These are phyloP conservation scores for Solanum appendiculatum DNA, from an alignment of 257 asterid species.

Conservation along the genomic window DNA sequence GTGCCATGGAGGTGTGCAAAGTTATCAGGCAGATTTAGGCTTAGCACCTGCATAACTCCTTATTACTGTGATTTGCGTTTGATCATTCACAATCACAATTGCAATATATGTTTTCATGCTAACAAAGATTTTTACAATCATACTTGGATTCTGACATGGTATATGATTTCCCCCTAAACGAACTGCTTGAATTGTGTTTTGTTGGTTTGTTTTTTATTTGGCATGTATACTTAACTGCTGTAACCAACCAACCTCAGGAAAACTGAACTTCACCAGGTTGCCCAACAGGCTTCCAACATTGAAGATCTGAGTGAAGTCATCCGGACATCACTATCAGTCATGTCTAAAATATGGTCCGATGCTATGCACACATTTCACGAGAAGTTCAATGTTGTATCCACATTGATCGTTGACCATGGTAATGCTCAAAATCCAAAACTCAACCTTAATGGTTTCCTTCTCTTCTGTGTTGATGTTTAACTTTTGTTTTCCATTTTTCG, in stretches of 20 bases:
- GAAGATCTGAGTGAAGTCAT: conserved; percentile 81
- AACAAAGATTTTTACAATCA: neutral
- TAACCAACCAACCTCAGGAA: conserved; percentile 40
- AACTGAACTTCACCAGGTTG: conserved; percentile 94
- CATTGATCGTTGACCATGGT: conserved; percentile 88
- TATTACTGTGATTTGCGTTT: neutral
- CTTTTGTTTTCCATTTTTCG: conserved; percentile 2
- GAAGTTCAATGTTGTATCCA: conserved; percentile 60
- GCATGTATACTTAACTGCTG: neutral
- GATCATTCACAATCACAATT: neutral
- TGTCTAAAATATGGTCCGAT: conserved; percentile 93
- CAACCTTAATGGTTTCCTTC: neutral
- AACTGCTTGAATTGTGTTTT: neutral
- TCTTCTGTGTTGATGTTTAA: conserved; percentile 9
- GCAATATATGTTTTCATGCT: neutral
- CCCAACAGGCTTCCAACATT: conserved; percentile 87
- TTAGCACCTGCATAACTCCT: neutral
- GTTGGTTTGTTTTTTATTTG: neutral
- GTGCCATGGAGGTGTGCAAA: neutral
- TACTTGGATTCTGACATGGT: neutral
- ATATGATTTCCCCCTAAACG: neutral
- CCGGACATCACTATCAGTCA: conserved; percentile 57
- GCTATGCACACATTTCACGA: conserved; percentile 70
- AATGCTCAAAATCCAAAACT: conserved; percentile 5
- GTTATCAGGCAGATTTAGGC: neutral